Evolutionary conservation across 345 rosid genomes (phyloP).

Genomic region (Acer negundo): DNA sequence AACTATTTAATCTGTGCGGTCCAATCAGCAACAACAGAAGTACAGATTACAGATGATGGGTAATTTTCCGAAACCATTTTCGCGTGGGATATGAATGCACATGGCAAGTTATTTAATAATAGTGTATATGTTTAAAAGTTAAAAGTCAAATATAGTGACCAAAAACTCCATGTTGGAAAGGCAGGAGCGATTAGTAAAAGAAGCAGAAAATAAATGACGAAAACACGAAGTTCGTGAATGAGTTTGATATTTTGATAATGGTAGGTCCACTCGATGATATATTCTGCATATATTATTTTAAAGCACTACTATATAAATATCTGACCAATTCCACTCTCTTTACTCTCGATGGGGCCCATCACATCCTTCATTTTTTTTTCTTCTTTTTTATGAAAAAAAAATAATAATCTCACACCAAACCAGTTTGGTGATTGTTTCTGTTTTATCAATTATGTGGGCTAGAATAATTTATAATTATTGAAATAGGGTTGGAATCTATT

Average conservation of each 20-base stretch:
- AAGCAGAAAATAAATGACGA: background rate
- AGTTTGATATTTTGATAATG: background rate
- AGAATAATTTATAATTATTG: no score
- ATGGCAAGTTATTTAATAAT: background rate
- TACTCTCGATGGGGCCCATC: no score
- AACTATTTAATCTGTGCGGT: no score
- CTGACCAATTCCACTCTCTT: background rate
- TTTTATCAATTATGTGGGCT: no score
- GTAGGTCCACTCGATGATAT: background rate
- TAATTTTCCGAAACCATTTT: background rate
- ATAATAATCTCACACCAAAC: no score
- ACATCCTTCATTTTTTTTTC: no score
- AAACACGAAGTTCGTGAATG: constrained; percentile 3
- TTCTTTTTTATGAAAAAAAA: no score
- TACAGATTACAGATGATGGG: no score
- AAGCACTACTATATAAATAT: background rate
- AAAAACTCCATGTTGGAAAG: background rate
- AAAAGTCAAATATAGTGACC: background rate
- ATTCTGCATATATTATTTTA: background rate
- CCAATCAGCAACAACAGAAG: no score
- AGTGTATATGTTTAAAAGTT: background rate
- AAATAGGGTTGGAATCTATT: no score
- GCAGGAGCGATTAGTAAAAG: background rate
- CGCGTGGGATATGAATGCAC: background rate
- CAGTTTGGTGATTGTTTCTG: no score